Evolutionary conservation across 805 yeast species (phyloP), one percentile per base, ranked within the genome.

Genomic region (Citeromyces matritensis): DNA sequence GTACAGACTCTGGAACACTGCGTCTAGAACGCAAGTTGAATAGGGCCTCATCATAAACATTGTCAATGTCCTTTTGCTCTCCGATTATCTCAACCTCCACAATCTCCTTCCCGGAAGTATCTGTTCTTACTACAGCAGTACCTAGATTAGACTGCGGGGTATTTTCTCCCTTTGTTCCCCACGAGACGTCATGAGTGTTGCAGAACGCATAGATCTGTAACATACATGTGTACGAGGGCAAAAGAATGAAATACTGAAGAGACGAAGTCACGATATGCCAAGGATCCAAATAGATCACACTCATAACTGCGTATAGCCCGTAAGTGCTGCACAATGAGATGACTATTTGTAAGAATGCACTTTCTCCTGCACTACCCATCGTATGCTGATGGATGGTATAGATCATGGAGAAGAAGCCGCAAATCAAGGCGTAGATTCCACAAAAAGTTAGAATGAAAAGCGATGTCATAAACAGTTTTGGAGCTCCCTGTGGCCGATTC

Each of bases 111-210:
- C 94, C 94, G 35, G 78, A 69, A 33, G 79, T 91, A 37, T 77
- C 77, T 47, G 80, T 76, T 31, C 71, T 76, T 38, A 82, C 79
- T 21, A 81, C 80, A 31, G 94, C 94, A 29, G 81, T 76, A 30
- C 94, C 86, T 24, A 77, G 60, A 37, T 70, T 78, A 39, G 71
- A 70, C 12, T 72, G 68, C 29, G 73, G 78, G 37, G 69, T 70
- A 39, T 77, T 80, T 37, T 86, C 95, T 42, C 98, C 98, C 51
- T 88, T 88, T 2, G 98, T 88, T 55, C 98, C 98, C 98, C 98
- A 88, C 0, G 95, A 81, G 31, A 91, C 95, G 61, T 88, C 98
- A 56, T 88, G 97, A 3, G 96, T 88, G 52, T 88, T 88, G 60
- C 98, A 88, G 55, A 88, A 85, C 1, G 98, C 96, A 58, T 85